Base-by-base conservation (phyloP, 305 asterid species). In the Nicotiana rustica region DNA sequence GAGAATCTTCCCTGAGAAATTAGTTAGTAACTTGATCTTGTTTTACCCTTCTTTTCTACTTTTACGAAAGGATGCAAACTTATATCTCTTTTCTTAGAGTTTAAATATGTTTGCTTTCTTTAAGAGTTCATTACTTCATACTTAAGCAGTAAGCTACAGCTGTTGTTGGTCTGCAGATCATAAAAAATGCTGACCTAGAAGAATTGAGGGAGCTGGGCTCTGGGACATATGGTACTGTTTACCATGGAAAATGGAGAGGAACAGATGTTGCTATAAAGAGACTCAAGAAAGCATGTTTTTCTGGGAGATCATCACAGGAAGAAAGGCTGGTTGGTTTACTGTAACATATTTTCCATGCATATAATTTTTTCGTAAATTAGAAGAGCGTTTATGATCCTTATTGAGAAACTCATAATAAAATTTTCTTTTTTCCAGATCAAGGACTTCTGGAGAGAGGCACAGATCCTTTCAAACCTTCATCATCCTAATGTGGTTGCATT, bases 401-500 rank as follows among this genome's bases (percentile, higher is more conserved):
- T 21, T 44, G 31, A 52, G 65, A 55, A 55, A 64, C 38, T 64
- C 44, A 3, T 38, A 64, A 60, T 79, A 61, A 19, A 62, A 64
- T 47, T 73, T 29, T 84, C 49, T 49, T 82, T 71, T 85, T 84
- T 75, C 65, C 86, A 93, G 97, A 85, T 86, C 57, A 87, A 90
- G 80, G 97, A 92, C 86, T 93, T 92, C 89, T 92, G 98, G 98
- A 85, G 93, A 79, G 97, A 93, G 88, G 97, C 98, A 65, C 89
- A 79, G 68, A 90, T 93, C 83, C 92, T 93, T 77, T 90, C 97
- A 76, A 88, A 89, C 84, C 92, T 93, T 82, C 98, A 92, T 84
- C 98, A 92, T 89, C 98, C 98, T 83, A 93, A 93, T 83, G 94
- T 92, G 83, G 92, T 93, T 85, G 95, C 98, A 82, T 92, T 93